Evolutionary conservation across 176 grass and related monocot genomes (phyloP).

Genomic region (Avena atlantica): DNA sequence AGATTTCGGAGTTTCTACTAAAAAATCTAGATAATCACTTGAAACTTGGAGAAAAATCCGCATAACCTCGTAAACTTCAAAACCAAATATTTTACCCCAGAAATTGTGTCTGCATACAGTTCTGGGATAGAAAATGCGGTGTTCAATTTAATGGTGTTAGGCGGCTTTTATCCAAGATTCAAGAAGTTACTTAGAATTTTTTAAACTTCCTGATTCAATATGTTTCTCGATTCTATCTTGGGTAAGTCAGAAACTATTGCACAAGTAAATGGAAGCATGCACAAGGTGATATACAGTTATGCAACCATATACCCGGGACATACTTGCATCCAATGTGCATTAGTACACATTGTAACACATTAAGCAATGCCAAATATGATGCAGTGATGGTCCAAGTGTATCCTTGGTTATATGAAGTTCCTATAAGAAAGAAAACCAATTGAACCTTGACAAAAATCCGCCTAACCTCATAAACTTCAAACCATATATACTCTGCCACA

Average conservation of each 20-base stretch:
- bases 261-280: neutral
- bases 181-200: neutral
- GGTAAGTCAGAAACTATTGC: slow-evolving; percentile 2
- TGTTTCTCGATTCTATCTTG: neutral
- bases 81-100: neutral
- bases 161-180: neutral
- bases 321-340: neutral
- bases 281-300: neutral
- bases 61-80: neutral
- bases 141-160: neutral
- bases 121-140: neutral
- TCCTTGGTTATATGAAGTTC: neutral
- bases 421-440: neutral
- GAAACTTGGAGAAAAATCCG: neutral
- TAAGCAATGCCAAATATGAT: neutral
- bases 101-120: neutral
- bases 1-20: neutral
- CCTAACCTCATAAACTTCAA: neutral
- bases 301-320: neutral
- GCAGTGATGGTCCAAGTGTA: neutral
- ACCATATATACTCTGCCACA: neutral
- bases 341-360: neutral
- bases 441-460: neutral
- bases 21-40: neutral
- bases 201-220: neutral